These are phyloP conservation scores for Pichia gijzeniarum DNA, from an alignment of 805 yeast species.

Conservation along the genomic window DNA sequence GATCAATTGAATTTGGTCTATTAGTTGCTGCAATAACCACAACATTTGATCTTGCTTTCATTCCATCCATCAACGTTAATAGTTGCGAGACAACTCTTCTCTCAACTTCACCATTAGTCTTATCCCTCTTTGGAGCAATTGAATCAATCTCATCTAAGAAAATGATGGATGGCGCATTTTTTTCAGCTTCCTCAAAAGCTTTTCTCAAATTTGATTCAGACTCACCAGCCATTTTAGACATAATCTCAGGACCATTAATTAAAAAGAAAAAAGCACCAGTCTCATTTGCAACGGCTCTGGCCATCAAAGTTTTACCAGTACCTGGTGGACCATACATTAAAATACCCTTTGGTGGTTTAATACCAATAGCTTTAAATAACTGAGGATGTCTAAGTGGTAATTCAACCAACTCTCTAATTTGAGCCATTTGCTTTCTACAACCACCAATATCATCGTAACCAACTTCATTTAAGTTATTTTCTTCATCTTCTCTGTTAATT, in stretches of 20 bases:
- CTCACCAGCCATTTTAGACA: conserved; percentile 99
- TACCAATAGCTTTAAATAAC: conserved; percentile 95
- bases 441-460: conserved; percentile 99
- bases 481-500: conserved; percentile 96
- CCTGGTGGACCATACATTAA: conserved; percentile 99
- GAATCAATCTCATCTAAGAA: conserved; percentile 98
- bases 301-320: conserved; percentile 99
- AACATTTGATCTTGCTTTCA: conserved; percentile 98
- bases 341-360: conserved; percentile 97
- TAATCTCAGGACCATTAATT: conserved; percentile 98
- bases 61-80: conserved; percentile 98
- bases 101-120: conserved; percentile 99
- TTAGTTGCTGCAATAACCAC: conserved; percentile 98
- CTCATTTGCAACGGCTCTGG: conserved; percentile 99
- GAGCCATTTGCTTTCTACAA: conserved; percentile 98
- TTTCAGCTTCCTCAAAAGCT: conserved; percentile 99
- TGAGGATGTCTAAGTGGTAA: conserved; percentile 98
- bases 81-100: conserved; percentile 98
- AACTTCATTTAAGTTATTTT: conserved; percentile 90
- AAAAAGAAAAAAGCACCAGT: conserved; percentile 98
- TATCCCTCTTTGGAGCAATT: conserved; percentile 99
- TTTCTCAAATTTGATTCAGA: conserved; percentile 94
- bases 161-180: conserved; percentile 95
- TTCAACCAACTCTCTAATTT: conserved; percentile 96
- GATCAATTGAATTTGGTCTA: conserved; percentile 81